Evolutionary conservation across 2,329 filamentous ascomycete species (phyloP).

Genomic region (Scleromitrula shiraiana): DNA sequence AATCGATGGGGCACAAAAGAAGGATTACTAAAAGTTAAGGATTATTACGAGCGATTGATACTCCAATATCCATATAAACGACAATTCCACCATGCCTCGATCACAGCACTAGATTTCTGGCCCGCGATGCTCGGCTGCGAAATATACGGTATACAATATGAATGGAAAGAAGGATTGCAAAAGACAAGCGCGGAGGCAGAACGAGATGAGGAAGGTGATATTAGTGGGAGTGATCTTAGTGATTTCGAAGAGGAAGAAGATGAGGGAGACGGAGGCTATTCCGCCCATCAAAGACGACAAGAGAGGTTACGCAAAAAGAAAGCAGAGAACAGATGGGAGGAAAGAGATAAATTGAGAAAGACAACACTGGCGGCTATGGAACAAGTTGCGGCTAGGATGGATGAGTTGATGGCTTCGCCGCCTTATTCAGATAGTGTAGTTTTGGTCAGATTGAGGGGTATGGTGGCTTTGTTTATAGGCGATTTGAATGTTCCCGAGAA

Average conservation of each 20-base stretch:
- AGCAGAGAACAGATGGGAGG: slow-evolving; percentile 21
- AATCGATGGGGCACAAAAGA: slow-evolving; percentile 34
- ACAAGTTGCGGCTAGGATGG: slow-evolving; percentile 60
- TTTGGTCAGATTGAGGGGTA: slow-evolving; percentile 63
- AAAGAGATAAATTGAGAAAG: slow-evolving; percentile 25
- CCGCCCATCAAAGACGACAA: slow-evolving; percentile 15
- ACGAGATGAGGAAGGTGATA: slow-evolving; percentile 20
- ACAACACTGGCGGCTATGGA: slow-evolving; percentile 39
- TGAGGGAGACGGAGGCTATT: slow-evolving; percentile 14
- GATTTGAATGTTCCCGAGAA: slow-evolving; percentile 49
- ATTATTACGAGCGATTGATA: slow-evolving; percentile 73
- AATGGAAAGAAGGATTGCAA: slow-evolving; percentile 41
- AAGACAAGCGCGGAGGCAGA: slow-evolving; percentile 30
- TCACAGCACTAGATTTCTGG: slow-evolving; percentile 70
- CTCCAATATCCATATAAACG: slow-evolving; percentile 64
- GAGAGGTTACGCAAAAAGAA: slow-evolving; percentile 8
- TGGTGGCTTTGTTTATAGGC: slow-evolving; percentile 66
- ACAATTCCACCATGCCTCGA: slow-evolving; percentile 43
- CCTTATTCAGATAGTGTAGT: slow-evolving; percentile 63
- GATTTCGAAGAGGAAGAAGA: slow-evolving; percentile 7
- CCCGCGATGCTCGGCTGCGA: slow-evolving; percentile 73
- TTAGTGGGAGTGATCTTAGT: slow-evolving; percentile 14
- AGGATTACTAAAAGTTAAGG: slow-evolving; percentile 49
- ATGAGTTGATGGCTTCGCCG: slow-evolving; percentile 58
- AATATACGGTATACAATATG: slow-evolving; percentile 64